phyloP scores from a whole-genome alignment of 257 asterid genomes.

The Plantago elongata region DNA sequence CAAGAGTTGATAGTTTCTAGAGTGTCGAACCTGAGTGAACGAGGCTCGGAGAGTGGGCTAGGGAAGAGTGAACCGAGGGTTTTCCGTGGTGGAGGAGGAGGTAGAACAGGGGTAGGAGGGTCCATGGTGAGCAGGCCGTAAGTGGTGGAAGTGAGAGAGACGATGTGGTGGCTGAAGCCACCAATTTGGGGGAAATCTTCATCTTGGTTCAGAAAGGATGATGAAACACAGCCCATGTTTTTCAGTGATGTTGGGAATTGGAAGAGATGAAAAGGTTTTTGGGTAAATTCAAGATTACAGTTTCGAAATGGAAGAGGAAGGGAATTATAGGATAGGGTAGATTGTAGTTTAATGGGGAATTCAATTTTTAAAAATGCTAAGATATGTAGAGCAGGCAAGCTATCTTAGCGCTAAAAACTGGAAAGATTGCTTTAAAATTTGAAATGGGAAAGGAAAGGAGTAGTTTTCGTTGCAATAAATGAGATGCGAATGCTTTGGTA shows the following conservation, averaged over 20 bases:
- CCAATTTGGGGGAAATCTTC: slow-evolving; percentile 74
- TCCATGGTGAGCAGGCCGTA: slow-evolving; percentile 78
- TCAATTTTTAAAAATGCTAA: not conserved
- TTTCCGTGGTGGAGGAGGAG: slow-evolving; percentile 55
- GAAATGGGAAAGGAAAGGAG: not conserved
- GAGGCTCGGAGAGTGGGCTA: slow-evolving; percentile 47
- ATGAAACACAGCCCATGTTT: slow-evolving; percentile 86
- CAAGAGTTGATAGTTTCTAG: slow-evolving; percentile 70
- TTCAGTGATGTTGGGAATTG: not conserved
- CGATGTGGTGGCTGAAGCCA: slow-evolving; percentile 88
- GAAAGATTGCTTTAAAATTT: not conserved
- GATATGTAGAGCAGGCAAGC: not conserved
- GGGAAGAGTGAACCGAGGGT: slow-evolving; percentile 68
- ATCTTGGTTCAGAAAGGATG: slow-evolving; percentile 63
- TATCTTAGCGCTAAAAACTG: slow-evolving; percentile 3
- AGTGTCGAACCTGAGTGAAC: slow-evolving; percentile 29
- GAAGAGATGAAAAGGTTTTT: too few relatives aligned
- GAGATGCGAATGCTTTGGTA: not conserved
- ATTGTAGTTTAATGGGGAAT: not conserved
- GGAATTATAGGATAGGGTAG: not conserved
- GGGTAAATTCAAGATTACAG: too few relatives aligned
- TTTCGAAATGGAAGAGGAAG: not conserved
- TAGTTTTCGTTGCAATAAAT: slow-evolving; percentile 4
- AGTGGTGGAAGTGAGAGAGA: slow-evolving; percentile 91
- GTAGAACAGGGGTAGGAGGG: slow-evolving; percentile 30